Percentiles rank a stretch among this genome's conserved stretches.
phyloP scores from a whole-genome alignment of 208 protist species.

The Acanthamoeba quina region DNA sequence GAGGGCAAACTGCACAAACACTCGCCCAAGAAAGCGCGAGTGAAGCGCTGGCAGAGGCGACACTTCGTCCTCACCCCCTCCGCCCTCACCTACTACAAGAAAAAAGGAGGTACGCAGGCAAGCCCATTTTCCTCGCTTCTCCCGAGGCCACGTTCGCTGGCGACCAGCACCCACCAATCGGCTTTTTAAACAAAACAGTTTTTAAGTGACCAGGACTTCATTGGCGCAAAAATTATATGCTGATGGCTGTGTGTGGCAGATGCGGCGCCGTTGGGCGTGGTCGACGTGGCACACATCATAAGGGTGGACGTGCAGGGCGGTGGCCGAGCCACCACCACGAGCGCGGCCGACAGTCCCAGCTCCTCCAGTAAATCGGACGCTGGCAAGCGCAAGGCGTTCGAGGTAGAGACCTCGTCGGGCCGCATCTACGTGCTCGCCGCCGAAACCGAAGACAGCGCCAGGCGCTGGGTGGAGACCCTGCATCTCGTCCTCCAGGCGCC shows the following conservation, averaged over 20 bases:
- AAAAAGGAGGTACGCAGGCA: background rate
- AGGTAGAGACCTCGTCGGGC: background rate
- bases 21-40: constrained; percentile 5
- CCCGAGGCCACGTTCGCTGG: too few species aligned
- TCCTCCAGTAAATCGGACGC: background rate
- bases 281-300: background rate
- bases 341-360: background rate
- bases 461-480: constrained; percentile 1
- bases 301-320: background rate
- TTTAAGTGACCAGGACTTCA: background rate
- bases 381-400: constrained; percentile 1
- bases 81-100: constrained; percentile 3
- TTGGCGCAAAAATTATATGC: background rate
- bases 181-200: background rate
- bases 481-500: background rate
- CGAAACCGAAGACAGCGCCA: background rate
- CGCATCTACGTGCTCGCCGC: background rate
- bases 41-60: constrained; percentile 21
- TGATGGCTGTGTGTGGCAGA: background rate
- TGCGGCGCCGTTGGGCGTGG: background rate
- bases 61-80: constrained; percentile 6
- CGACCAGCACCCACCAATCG: background rate
- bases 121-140: too few species aligned
- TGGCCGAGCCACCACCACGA: too few species aligned
- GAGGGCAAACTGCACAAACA: constrained; percentile 36